A percentile compares a stretch with the other conserved stretches of the same genome.
These are phyloP conservation scores for Metschnikowia lachancei DNA, from an alignment of 805 yeast genomes.

Conservation along the genomic window DNA sequence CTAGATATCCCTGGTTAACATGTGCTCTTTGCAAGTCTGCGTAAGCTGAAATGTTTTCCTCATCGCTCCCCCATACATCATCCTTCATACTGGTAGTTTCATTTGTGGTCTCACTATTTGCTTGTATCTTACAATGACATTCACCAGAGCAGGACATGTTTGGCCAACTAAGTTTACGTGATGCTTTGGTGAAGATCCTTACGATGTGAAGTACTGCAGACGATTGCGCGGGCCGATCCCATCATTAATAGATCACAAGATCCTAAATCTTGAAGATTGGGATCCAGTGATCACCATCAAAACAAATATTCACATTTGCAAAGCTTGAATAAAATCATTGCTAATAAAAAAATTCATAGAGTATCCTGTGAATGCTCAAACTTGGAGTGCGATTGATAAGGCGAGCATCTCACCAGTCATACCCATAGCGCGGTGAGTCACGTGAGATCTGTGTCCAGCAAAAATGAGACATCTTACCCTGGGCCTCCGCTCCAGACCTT, in stretches of 20 bases:
- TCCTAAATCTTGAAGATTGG: background rate
- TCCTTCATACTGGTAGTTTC: conserved; percentile 11
- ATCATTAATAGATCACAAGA: background rate
- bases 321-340: too few relatives aligned
- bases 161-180: background rate
- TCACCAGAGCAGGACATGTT: conserved; percentile 16
- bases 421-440: conserved; percentile 5
- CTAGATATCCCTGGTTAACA: conserved; percentile 76
- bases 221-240: background rate
- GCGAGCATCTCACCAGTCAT: background rate
- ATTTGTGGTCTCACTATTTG: background rate
- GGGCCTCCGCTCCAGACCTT: background rate
- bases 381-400: background rate
- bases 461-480: background rate
- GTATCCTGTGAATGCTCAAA: background rate
- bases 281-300: background rate
- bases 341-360: too few relatives aligned
- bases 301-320: too few relatives aligned
- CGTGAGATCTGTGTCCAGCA: conserved; percentile 8
- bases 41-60: conserved; percentile 20
- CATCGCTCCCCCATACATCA: conserved; percentile 38
- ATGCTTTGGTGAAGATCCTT: background rate
- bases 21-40: conserved; percentile 54
- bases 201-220: background rate
- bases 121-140: conserved; percentile 7